Evolutionary conservation across 2,329 filamentous ascomycete genomes (phyloP), one percentile per base, ranked within the genome.

Genomic region (Xylariaceae sp.): DNA sequence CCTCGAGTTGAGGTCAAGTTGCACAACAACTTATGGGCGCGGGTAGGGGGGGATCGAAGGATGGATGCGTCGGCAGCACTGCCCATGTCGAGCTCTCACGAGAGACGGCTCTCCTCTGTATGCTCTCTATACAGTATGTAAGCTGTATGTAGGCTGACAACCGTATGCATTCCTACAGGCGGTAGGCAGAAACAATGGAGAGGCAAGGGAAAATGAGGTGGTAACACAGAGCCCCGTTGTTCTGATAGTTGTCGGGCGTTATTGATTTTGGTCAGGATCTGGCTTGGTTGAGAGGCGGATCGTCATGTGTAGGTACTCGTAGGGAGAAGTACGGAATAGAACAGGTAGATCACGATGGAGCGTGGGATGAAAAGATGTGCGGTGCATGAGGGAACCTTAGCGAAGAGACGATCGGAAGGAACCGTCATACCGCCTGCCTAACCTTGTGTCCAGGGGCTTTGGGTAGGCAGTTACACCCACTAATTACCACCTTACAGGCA

Each of bases 61-160:
- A 11, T 63, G 55, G 49, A 64, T 65, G 62, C 58, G 59, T 64
- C 55, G 61, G 51, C 18, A 50, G 10, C 48, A 55, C 17, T 13
- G 51, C 48, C 49, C 58, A 59, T 60, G 62, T 57, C 15, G 48
- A 39, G 35, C 51, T 57, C 58, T 55, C 23, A 55, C 50, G 51
- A 60, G 60, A 58, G 57, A 18, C 30, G 37, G 49, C 17, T 49
- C 47, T 18, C 48, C 18, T 30, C 48, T 42, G 39, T 30, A 34
- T 9, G 37, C 23, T 30, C 23, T 30, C 11, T 42, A 42, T 45
- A 45, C 42, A 45, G 42, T 45, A 17, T 35, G 49, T 30, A 30
- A 30, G 23, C 23, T 51, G 49, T 47, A 56, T 62, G 60, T 64
- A 59, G 60, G 62, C 62, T 64, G 62, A 64, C 60, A 62, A 57